Evolutionary conservation across 805 yeast genomes (phyloP), one percentile per base, ranked within the genome.

Genomic region (Kluyveromyces lactis): DNA sequence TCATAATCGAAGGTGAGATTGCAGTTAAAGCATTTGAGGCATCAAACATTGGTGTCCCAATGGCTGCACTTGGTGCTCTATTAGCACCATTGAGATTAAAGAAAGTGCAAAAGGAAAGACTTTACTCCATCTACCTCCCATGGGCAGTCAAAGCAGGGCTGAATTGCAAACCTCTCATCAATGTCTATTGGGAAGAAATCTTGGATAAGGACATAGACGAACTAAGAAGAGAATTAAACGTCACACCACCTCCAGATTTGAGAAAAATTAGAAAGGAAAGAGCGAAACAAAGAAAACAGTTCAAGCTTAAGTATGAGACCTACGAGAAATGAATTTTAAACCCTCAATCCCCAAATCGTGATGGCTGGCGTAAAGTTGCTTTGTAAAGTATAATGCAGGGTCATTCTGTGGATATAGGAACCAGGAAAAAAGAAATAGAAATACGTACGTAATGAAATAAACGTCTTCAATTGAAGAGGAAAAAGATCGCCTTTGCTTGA

Each of bases 1-100:
- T 89, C 34, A 80, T 84, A 32, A 75, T 92, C 47, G 97, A 92
- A 55, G 98, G 98, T n/a, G 98, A 92, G 56, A 81, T 92, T 39
- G 86, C 96, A 0, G 81, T 92, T 15, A 92, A 92, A 61, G 82
- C 87, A 10, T 78, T 92, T 50, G 98, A 90, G 60, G 94, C 80
- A 53, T 81, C 92, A 54, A 90, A 92, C 58, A 73, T 90, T 43
- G 94, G 95, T 4, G 76, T 92, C 33, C 97, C 97, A 11, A 89
- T 90, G 94, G 87, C 96, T 3, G 95, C 95, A 0, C 58, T 92
- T 37, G 97, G 96, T 0, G 89, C 95, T 0, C 50, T 85, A n/a
- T 73, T 86, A 47, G 95, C 96, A 3, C 96, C 96, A 1, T 71
- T 82, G 52, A 73, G 89, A 44, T 69, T 90, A 42, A 78, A 74